Conservation (phyloP, 768 basidiomycete species). For the Kondoa subrosea region DNA sequence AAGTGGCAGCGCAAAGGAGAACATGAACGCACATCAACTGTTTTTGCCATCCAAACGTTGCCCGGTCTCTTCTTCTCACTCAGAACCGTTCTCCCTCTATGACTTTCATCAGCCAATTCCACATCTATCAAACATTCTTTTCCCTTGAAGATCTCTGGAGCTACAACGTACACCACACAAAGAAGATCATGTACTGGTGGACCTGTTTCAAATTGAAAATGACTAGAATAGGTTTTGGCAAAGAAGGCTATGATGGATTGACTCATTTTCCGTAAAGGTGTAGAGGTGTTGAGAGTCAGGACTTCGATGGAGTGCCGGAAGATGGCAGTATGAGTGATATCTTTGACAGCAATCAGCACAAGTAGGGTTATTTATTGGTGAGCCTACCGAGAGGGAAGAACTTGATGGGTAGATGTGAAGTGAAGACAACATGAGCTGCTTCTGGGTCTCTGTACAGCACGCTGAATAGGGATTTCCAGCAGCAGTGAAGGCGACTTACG, state of each 20-base stretch:
- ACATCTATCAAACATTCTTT: neutral
- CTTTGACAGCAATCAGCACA: neutral
- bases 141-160: neutral
- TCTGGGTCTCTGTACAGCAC: neutral
- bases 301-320: neutral
- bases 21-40: neutral
- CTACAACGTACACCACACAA: neutral
- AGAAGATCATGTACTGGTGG: neutral
- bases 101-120: neutral
- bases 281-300: neutral
- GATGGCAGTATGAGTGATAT: neutral
- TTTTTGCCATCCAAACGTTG: neutral
- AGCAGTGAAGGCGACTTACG: neutral
- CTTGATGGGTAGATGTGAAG: neutral
- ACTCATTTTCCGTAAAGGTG: neutral
- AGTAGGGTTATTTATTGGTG: neutral
- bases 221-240: neutral
- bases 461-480: neutral
- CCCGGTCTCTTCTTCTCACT: neutral
- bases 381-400: neutral
- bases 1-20: no score
- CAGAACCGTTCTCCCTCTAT: neutral
- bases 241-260: neutral
- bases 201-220: neutral
- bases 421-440: neutral